These are phyloP conservation scores for Mycena belliarum DNA, from an alignment of 768 basidiomycete species.

Conservation along the genomic window DNA sequence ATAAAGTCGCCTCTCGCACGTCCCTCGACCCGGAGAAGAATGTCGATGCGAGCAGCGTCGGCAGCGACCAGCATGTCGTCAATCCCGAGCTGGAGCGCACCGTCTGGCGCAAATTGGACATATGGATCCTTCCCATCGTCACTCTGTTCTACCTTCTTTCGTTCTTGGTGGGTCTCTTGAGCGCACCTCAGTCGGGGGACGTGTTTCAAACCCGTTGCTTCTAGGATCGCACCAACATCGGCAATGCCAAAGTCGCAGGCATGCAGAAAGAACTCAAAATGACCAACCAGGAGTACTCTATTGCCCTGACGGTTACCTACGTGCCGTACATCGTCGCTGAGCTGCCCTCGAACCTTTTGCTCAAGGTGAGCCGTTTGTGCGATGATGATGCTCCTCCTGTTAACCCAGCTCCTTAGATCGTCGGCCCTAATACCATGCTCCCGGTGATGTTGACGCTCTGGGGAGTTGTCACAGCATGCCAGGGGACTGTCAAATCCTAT, in stretches of 20 bases:
- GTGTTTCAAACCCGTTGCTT: not conserved
- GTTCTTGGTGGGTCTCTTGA: conserved; percentile 44
- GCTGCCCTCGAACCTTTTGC: conserved; percentile 59
- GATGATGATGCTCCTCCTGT: not conserved
- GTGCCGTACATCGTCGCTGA: conserved; percentile 60
- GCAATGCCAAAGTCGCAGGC: conserved; percentile 64
- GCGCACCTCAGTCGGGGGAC: not conserved
- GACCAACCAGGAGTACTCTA: conserved; percentile 50
- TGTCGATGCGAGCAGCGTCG: conserved; percentile 27
- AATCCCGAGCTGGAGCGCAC: conserved; percentile 37
- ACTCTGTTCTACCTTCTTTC: conserved; percentile 53
- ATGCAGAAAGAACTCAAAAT: conserved; percentile 55
- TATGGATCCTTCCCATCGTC: conserved; percentile 48
- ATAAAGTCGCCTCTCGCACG: conserved; percentile 24
- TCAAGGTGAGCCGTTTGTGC: conserved; percentile 40
- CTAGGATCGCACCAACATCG: conserved; percentile 56
- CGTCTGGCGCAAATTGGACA: conserved; percentile 53
- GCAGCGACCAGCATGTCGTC: conserved; percentile 20
- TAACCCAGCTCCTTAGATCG: conserved; percentile 30
- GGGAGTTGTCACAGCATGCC: conserved; percentile 66
- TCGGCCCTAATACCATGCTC: conserved; percentile 59
- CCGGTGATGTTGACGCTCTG: conserved; percentile 65
- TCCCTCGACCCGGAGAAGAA: conserved; percentile 34
- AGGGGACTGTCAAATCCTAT: conserved; percentile 55
- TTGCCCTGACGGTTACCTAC: conserved; percentile 50